Evolutionary conservation across 1,139 yeast genomes (phyloP), one percentile per base, ranked within the genome.

Genomic region (Scheffersomyces illinoinensis): DNA sequence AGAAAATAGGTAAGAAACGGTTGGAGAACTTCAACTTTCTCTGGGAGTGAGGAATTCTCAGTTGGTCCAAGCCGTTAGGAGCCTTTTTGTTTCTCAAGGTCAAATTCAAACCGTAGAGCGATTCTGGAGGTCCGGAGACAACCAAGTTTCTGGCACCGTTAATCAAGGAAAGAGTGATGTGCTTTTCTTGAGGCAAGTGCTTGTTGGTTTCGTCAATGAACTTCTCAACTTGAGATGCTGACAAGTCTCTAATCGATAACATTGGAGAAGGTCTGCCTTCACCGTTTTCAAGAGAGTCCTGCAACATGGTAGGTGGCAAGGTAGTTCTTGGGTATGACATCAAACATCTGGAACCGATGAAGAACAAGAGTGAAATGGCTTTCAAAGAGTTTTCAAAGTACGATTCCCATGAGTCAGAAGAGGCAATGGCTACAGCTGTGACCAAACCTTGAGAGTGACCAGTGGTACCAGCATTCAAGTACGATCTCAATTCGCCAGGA

Each of bases 401-500:
- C 24, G 92, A 85, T 18, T 86, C 91, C 98, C 98, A 93, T 55
- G 91, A 83, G 70, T 86, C 88, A 23, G 97, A 85, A 61, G 93
- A 86, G 52, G 98, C 91, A 68, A 95, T 85, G 49, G 97, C 97
- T 64, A 93, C 86, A 49, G 99, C 96, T 51, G 98, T 91, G 59
- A 95, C 91, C 69, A 95, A 82, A 79, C 99, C 99, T 82, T 95
- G 99, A 51, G 98, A 93, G 76, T 95, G 99, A 78, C 99, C 99
- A 57, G 98, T 93, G 53, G 98, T 86, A 71, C 98, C 98, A 53
- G 64, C 62, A 23, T 56, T 58, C 61, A 93, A 80, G 68, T 83
- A 76, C 58, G 82, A 75, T 77, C 93, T 85, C 68, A 95, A 83
- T 76, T 91, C 89, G 67, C 98, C 98, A 48, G 99, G 99, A 61